These are phyloP conservation scores for Citrullus colocynthis DNA, from an alignment of 306 rosid genomes.

Conservation along the genomic window DNA sequence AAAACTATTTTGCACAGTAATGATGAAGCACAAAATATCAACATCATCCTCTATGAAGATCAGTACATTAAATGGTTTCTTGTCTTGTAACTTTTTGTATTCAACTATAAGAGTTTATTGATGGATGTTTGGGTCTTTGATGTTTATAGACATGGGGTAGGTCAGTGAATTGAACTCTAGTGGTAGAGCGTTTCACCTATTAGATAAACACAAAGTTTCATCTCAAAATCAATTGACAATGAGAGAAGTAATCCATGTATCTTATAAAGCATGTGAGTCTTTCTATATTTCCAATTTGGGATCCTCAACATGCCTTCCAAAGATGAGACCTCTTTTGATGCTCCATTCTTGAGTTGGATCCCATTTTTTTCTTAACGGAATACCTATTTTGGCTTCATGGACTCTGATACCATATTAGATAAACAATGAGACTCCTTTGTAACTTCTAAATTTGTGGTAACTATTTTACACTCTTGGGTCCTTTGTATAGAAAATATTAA, in stretches of 20 bases:
- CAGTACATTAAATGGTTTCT: background rate
- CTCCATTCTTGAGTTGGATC: too few relatives aligned
- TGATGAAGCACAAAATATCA: background rate
- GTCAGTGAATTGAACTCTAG: background rate
- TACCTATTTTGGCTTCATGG: too few relatives aligned
- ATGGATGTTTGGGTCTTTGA: background rate
- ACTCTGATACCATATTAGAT: too few relatives aligned
- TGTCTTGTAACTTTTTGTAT: background rate
- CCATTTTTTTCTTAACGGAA: too few relatives aligned
- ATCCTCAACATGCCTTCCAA: too few relatives aligned
- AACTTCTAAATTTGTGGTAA: background rate
- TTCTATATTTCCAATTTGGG: too few relatives aligned
- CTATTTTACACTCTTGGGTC: background rate
- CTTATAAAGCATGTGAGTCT: too few relatives aligned
- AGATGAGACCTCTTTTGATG: too few relatives aligned
- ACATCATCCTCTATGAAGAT: background rate
- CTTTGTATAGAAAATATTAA: background rate
- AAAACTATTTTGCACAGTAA: background rate
- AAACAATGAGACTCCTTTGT: too few relatives aligned
- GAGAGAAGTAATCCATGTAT: too few relatives aligned
- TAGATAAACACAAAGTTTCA: too few relatives aligned
- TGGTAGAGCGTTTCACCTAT: background rate
- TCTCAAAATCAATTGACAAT: too few relatives aligned
- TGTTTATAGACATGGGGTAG: background rate
- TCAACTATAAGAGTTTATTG: background rate